These are phyloP conservation scores for Parmales sp. DNA, from an alignment of 108 stramenopile genomes.

Conservation along the genomic window DNA sequence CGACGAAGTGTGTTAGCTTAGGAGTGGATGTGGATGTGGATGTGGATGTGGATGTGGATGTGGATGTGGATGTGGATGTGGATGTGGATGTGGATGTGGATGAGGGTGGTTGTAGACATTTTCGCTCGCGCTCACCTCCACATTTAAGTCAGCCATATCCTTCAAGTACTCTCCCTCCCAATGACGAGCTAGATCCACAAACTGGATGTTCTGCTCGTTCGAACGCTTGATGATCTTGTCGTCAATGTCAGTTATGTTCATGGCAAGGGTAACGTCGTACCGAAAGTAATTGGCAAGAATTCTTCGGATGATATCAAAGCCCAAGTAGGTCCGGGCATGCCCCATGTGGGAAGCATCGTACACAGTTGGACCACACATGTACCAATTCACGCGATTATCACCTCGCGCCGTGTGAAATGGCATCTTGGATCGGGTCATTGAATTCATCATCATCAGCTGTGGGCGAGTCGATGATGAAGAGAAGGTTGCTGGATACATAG, in stretches of 20 bases:
- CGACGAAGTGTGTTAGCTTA: too few relatives aligned
- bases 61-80: too few relatives aligned
- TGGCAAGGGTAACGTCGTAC: slow-evolving; percentile 73
- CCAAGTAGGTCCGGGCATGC: slow-evolving; percentile 93
- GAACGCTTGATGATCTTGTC: slow-evolving; percentile 95
- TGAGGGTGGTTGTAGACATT: too few relatives aligned
- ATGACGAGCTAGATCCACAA: slow-evolving; percentile 43
- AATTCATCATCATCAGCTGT: slow-evolving; percentile 16
- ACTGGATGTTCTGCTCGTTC: slow-evolving; percentile 43
- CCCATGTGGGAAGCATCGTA: slow-evolving; percentile 94
- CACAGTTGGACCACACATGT: slow-evolving; percentile 94
- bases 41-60: too few relatives aligned
- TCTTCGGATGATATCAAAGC: slow-evolving; percentile 92
- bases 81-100: too few relatives aligned
- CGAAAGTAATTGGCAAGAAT: slow-evolving; percentile 89
- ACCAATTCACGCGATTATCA: slow-evolving; percentile 16
- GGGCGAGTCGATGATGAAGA: not conserved
- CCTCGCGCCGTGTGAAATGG: slow-evolving; percentile 12
- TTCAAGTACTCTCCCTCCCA: slow-evolving; percentile 91
- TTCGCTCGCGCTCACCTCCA: too few relatives aligned
- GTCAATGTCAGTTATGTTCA: slow-evolving; percentile 96
- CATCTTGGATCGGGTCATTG: slow-evolving; percentile 24
- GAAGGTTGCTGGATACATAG: too few relatives aligned
- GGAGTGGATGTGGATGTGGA: too few relatives aligned
- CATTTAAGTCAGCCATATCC: slow-evolving; percentile 83